These are phyloP conservation scores for Colletotrichum cereale DNA, from an alignment of 2,329 filamentous ascomycete genomes.

Conservation along the genomic window DNA sequence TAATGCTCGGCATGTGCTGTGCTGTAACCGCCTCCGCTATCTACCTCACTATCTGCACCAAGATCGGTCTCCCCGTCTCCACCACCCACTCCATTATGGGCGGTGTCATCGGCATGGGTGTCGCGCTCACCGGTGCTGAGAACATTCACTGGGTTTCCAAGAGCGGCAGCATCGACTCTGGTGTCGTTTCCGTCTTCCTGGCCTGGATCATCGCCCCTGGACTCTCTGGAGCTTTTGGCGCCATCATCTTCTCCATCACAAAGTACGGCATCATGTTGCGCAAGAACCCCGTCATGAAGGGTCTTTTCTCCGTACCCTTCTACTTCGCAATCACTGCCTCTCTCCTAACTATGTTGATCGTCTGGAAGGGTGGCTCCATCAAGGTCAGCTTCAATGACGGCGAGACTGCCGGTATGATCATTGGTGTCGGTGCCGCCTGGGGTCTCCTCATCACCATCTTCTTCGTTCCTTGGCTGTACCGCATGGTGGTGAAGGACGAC, in stretches of 20 bases:
- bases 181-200: conserved; percentile 61
- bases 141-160: conserved; percentile 57
- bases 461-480: conserved; percentile 66
- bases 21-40: conserved; percentile 53
- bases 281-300: conserved; percentile 55
- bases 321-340: conserved; percentile 68
- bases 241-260: conserved; percentile 57
- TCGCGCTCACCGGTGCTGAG: conserved; percentile 54
- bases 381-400: conserved; percentile 40
- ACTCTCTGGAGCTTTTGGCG: conserved; percentile 57
- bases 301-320: conserved; percentile 61
- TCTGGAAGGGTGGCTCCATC: conserved; percentile 42
- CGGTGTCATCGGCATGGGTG: conserved; percentile 59
- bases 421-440: conserved; percentile 62
- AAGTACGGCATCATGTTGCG: conserved; percentile 58
- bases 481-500: conserved; percentile 67
- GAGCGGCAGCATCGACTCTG: conserved; percentile 43
- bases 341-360: conserved; percentile 40
- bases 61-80: conserved; percentile 51
- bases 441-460: conserved; percentile 59
- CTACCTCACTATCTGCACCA: conserved; percentile 58
- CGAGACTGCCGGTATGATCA: conserved; percentile 60
- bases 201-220: conserved; percentile 62
- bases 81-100: conserved; percentile 61
- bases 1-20: conserved; percentile 58